Evolutionary conservation across 306 rosid genomes (phyloP).

Genomic region (Fagus crenata): DNA sequence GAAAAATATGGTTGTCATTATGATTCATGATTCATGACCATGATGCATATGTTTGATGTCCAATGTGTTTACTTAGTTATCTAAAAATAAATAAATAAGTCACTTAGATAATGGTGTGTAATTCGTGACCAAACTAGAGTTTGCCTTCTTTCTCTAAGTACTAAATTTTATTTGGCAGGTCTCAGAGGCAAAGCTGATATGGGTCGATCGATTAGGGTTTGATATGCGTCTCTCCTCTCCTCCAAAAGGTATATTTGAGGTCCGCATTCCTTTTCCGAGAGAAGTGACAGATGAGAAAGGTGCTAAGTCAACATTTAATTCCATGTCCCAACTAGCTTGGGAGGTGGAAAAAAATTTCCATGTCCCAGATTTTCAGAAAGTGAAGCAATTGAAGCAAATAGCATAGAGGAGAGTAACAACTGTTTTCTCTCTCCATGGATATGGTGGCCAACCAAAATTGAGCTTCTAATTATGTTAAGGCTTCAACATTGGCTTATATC

Average conservation of each 20-base stretch:
- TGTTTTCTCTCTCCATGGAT: neutral
- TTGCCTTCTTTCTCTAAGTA: neutral
- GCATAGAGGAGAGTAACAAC: neutral
- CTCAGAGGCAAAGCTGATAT: conserved; percentile 81
- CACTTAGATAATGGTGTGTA: neutral
- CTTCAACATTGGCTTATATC: neutral
- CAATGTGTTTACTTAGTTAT: too few species aligned
- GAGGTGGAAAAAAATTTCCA: conserved; percentile 82
- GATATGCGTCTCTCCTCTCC: conserved; percentile 74
- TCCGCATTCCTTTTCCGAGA: conserved; percentile 82
- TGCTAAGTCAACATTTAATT: conserved; percentile 79
- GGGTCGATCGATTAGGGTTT: conserved; percentile 87
- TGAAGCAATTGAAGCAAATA: conserved; percentile 67
- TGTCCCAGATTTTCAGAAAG: conserved; percentile 60
- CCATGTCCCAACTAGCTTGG: conserved; percentile 96
- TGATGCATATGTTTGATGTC: too few species aligned
- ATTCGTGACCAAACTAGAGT: neutral
- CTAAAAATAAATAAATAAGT: neutral
- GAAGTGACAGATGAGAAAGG: conserved; percentile 85
- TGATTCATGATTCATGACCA: too few species aligned
- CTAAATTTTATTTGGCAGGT: conserved; percentile 43
- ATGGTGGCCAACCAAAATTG: neutral
- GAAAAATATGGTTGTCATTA: neutral
- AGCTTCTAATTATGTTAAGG: neutral
- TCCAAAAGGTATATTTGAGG: conserved; percentile 58